These are phyloP conservation scores for Penicillium italicum DNA, from an alignment of 2,329 filamentous ascomycete species.

Conservation along the genomic window DNA sequence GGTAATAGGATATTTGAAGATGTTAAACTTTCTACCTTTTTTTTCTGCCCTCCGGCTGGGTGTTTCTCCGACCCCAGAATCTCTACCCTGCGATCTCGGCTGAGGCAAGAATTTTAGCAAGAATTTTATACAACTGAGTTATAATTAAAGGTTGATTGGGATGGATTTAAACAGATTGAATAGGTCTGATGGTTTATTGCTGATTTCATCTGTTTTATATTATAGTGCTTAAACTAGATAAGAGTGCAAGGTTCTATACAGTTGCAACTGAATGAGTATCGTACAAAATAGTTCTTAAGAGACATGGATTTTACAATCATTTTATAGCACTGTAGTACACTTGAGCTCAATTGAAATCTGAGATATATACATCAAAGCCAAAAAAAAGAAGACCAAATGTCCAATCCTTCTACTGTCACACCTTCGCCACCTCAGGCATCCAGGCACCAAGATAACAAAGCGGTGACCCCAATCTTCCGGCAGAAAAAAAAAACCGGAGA, in stretches of 20 bases:
- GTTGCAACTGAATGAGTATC: neutral
- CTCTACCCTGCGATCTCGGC: slow-evolving; percentile 6
- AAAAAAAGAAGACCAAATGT: neutral
- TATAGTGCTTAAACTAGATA: neutral
- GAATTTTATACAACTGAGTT: neutral
- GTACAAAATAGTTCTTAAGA: neutral
- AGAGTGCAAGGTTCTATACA: neutral
- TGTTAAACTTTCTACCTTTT: slow-evolving; percentile 19
- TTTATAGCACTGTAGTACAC: no score
- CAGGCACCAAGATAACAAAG: slow-evolving; percentile 4
- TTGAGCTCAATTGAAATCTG: neutral
- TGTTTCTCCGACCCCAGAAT: slow-evolving; percentile 22
- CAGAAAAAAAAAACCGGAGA: slow-evolving; percentile 18
- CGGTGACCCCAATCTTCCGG: slow-evolving; percentile 10
- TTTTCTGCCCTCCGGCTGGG: slow-evolving; percentile 25
- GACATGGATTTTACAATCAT: neutral
- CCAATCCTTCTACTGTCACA: neutral
- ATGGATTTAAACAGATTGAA: neutral
- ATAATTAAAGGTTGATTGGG: neutral
- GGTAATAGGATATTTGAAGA: slow-evolving; percentile 2
- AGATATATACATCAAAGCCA: neutral
- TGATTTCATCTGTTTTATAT: neutral
- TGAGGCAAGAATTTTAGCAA: neutral
- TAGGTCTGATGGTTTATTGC: neutral
- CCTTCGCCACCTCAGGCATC: slow-evolving; percentile 1